Evolutionary conservation across 441 rosid genomes (phyloP).

Genomic region (Codiaeum variegatum): DNA sequence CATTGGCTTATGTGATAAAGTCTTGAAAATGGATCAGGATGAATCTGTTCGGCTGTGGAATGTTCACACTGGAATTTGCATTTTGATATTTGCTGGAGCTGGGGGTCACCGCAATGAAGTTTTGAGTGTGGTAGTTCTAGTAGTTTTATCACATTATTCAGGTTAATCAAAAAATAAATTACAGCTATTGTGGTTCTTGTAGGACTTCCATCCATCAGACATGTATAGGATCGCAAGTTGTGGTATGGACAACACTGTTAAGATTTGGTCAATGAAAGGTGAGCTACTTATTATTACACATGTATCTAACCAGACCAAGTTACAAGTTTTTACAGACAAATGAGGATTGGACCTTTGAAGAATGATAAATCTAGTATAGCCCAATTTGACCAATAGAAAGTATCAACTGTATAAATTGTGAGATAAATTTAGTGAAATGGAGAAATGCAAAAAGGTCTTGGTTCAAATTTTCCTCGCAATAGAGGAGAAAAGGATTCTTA

Average conservation of each 20-base stretch:
- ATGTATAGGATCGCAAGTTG: slow-evolving; percentile 80
- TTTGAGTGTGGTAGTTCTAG: slow-evolving; percentile 70
- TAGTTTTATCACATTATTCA: neutral
- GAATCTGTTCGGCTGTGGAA: slow-evolving; percentile 95
- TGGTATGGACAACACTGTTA: slow-evolving; percentile 94
- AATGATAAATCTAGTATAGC: no score
- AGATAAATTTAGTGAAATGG: neutral
- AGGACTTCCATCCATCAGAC: slow-evolving; percentile 96
- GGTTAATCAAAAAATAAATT: neutral
- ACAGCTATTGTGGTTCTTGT: slow-evolving; percentile 23
- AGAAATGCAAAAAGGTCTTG: neutral
- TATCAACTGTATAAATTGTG: neutral
- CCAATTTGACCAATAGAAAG: neutral
- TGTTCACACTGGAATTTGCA: slow-evolving; percentile 91
- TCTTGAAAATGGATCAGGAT: slow-evolving; percentile 50
- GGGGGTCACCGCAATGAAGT: slow-evolving; percentile 98
- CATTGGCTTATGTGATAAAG: slow-evolving; percentile 10
- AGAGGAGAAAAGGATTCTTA: neutral
- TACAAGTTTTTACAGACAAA: neutral
- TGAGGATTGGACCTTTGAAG: neutral
- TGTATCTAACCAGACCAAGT: neutral
- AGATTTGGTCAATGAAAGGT: slow-evolving; percentile 99
- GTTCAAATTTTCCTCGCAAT: neutral
- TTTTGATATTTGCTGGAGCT: slow-evolving; percentile 91
- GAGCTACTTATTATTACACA: slow-evolving; percentile 8